Evolutionary conservation across 441 rosid species (phyloP), one percentile per base, ranked within the genome.

Genomic region (Kokia cookei): DNA sequence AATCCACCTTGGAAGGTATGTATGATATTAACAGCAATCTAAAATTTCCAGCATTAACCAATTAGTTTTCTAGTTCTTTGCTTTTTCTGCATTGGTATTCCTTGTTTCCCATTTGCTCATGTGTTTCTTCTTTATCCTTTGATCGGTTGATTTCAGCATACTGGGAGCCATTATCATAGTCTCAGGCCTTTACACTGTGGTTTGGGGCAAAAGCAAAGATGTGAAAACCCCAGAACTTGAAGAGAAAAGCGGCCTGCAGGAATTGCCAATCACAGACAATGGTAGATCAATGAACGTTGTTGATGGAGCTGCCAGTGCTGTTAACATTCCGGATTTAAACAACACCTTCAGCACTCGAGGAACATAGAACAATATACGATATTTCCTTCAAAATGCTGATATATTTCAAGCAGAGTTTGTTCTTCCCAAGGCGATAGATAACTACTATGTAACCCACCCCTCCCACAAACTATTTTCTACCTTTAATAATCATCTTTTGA

Each of bases 201-300:
- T 89, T 60, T 93, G 97, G 99, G 99, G 97, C 1, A 94, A 94
- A 80, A 86, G 93, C 85, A 94, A 91, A 80, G 98, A 94, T 55
- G 15, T 0, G 17, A 19, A 4, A 15, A 32, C 3, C 62, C 42
- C 84, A 54, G 47, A 48, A 13, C 17, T 64, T 45, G 77, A 75
- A 15, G 80, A 78, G 72, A 81, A 82, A 74, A 15, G 29, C 10
- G 62, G 11, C 35, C 43, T 63, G 14, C 78, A 58, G 8, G 87
- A 84, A 73, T 69, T 87, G 74, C 89, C 89, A 3, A 60, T 83
- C 65, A 80, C 79, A 7, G 73, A 71, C 22, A 57, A 13, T 59
- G 42, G 47, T 53, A 55, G 35, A 61, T 67, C 81, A 53, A 43
- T 4, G 48, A 70, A 43, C 53, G 8, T 35, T 35, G 40, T 51